These are phyloP conservation scores for Mycena albidolilacea DNA, from an alignment of 768 basidiomycete genomes.

Conservation along the genomic window DNA sequence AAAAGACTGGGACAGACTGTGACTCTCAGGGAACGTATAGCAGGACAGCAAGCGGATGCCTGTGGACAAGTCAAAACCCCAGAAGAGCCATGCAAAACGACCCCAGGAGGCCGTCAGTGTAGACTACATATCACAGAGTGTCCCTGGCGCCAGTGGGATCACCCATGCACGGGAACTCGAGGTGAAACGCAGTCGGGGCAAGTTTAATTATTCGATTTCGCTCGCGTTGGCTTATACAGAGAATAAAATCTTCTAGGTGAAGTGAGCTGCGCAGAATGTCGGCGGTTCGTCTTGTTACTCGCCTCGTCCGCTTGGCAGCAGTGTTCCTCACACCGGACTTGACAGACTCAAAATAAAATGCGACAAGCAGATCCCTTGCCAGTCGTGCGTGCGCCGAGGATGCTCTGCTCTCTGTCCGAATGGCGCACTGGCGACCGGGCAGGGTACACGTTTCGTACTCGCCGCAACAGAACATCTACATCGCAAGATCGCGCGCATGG, in stretches of 20 bases:
- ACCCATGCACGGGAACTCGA: conserved; percentile 78
- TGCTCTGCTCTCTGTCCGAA: conserved; percentile 82
- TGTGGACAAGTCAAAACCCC: conserved; percentile 58
- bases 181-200: conserved; percentile 78
- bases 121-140: conserved; percentile 56
- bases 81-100: conserved; percentile 66
- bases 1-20: not conserved
- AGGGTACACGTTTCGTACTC: conserved; percentile 79
- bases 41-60: conserved; percentile 58
- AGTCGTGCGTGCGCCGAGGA: conserved; percentile 80
- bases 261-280: conserved; percentile 87
- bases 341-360: conserved; percentile 86
- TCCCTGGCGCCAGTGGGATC: conserved; percentile 25
- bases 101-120: conserved; percentile 65
- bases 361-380: conserved; percentile 86
- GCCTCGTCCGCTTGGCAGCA: conserved; percentile 1
- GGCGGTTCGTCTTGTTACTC: conserved; percentile 71
- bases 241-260: conserved; percentile 48
- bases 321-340: conserved; percentile 15
- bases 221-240: conserved; percentile 9
- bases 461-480: conserved; percentile 79
- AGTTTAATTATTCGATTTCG: conserved; percentile 33
- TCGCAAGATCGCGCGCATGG: conserved; percentile 66
- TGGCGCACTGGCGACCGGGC: conserved; percentile 82
- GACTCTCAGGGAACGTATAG: not conserved